These are phyloP conservation scores for Trypanosomatidae sp. DNA, from an alignment of 208 protist genomes.

Conservation along the genomic window DNA sequence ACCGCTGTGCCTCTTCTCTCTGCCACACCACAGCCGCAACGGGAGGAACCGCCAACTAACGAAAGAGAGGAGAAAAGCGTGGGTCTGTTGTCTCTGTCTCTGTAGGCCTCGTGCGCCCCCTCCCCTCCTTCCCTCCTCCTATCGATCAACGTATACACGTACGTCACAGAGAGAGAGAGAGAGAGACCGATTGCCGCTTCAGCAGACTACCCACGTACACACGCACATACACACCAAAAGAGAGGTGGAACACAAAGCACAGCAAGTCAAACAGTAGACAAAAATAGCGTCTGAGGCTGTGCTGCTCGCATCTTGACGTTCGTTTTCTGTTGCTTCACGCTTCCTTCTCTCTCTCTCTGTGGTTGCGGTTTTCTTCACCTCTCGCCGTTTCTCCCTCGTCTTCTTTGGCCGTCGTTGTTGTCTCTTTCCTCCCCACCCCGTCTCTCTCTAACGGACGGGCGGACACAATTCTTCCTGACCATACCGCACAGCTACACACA, in stretches of 20 bases:
- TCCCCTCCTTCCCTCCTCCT: background rate
- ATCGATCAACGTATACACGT: background rate
- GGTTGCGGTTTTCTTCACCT: background rate
- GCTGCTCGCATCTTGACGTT: background rate
- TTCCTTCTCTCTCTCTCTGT: slow-evolving; percentile 5
- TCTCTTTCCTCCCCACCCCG: background rate
- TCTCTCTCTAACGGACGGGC: background rate
- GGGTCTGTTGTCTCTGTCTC: background rate
- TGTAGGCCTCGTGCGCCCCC: background rate
- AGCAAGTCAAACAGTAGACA: too few species aligned
- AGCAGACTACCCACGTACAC: too few species aligned
- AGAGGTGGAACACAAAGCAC: too few species aligned
- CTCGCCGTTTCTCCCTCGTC: background rate
- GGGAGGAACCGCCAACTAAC: too few species aligned
- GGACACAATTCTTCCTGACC: too few species aligned
- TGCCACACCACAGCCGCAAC: too few species aligned
- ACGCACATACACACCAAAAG: too few species aligned
- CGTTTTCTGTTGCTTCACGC: slow-evolving; percentile 17
- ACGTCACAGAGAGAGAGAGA: too few species aligned
- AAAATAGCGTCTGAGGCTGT: too few species aligned
- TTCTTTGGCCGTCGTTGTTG: background rate
- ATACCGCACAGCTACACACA: too few species aligned
- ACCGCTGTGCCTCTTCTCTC: background rate
- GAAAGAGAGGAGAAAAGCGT: background rate
- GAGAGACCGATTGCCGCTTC: too few species aligned